These are phyloP conservation scores for Neonectria neomacrospora DNA, from an alignment of 2,329 filamentous ascomycete species.

Conservation along the genomic window DNA sequence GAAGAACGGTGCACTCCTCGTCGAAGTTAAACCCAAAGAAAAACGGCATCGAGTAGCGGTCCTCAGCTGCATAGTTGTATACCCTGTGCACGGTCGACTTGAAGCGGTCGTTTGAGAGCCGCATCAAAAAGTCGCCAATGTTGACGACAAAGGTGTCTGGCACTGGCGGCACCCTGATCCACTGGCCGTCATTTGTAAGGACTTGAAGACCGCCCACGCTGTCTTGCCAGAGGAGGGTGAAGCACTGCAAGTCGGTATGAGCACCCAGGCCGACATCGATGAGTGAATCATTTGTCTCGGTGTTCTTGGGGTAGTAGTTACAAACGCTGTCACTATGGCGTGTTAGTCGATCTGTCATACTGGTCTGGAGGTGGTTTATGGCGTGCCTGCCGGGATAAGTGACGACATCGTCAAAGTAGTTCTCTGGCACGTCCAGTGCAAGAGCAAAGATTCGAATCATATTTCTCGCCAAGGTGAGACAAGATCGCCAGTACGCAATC, in stretches of 20 bases:
- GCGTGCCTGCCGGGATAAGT: slow-evolving; percentile 21
- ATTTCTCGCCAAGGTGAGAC: slow-evolving; percentile 61
- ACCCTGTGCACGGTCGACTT: slow-evolving; percentile 58
- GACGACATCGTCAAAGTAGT: slow-evolving; percentile 60
- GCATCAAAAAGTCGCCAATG: slow-evolving; percentile 43
- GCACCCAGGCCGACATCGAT: slow-evolving; percentile 19
- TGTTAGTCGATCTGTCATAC: neutral
- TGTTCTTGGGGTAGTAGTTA: slow-evolving; percentile 25
- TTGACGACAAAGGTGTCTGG: slow-evolving; percentile 42
- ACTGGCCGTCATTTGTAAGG: slow-evolving; percentile 36
- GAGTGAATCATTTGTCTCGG: neutral
- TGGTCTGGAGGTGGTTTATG: neutral
- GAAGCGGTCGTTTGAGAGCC: slow-evolving; percentile 40
- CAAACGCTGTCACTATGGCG: slow-evolving; percentile 9
- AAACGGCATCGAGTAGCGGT: slow-evolving; percentile 66
- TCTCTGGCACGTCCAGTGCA: slow-evolving; percentile 63
- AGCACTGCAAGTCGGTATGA: slow-evolving; percentile 54
- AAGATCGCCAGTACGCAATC: slow-evolving; percentile 59
- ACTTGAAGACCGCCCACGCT: slow-evolving; percentile 45
- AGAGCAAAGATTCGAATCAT: slow-evolving; percentile 65
- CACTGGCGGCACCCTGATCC: slow-evolving; percentile 41
- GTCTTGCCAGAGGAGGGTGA: slow-evolving; percentile 51
- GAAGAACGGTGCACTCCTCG: slow-evolving; percentile 59
- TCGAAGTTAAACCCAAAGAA: slow-evolving; percentile 67
- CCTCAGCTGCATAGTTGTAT: slow-evolving; percentile 52